Base-by-base conservation (phyloP, 208 protist genomes). In the Herpetomonas samuelpessoai region DNA sequence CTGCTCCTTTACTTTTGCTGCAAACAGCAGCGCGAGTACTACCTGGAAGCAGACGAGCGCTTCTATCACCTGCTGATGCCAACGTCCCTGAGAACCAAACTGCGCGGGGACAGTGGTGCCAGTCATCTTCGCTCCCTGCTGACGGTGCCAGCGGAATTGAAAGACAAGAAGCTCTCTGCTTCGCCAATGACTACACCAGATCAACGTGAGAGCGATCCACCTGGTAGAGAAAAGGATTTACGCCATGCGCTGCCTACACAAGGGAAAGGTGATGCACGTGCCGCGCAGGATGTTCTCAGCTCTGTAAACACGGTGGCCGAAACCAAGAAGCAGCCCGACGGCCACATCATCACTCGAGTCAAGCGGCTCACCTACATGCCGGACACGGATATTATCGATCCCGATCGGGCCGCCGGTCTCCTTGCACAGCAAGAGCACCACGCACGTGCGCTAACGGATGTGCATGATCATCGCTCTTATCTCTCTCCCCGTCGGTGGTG, bases 11-110 rank as follows among this genome's bases (percentile, higher is more conserved):
- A 71, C 58, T 91, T 87, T 56, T 51, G 76, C 25, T 53, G 74
- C 1, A 55, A 64, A n/a, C 76, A 86, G 54, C 76, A 83, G 24
- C 53, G 70, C 1, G 27, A 26, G 7, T 91, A 87, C 61, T 91
- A 80, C 62, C 56, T 82, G 39, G 67, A 76, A 0, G 71, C 65
- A 19, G 68, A 63, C 3, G 62, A 83, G 55, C 55, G 52, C 18
- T 74, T 51, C 71, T 75, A 71, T 48, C 21, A 19, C 27, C 39
- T 76, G 9, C 9, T 61, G 4, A 3, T 63, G 12, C 51, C 48
- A 9, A 35, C 29, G 30, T 48, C 58, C 10, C 58, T 18, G 61
- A 28, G 29, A 1, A 21, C 10, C 6, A 56, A 9, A 10, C 24
- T 35, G 14, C 2, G 50, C 21, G 25, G 25, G 6, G 14, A 41